phyloP scores from a whole-genome alignment of 495 filamentous ascomycete species.

The Hypoxylon crocopeplum region DNA sequence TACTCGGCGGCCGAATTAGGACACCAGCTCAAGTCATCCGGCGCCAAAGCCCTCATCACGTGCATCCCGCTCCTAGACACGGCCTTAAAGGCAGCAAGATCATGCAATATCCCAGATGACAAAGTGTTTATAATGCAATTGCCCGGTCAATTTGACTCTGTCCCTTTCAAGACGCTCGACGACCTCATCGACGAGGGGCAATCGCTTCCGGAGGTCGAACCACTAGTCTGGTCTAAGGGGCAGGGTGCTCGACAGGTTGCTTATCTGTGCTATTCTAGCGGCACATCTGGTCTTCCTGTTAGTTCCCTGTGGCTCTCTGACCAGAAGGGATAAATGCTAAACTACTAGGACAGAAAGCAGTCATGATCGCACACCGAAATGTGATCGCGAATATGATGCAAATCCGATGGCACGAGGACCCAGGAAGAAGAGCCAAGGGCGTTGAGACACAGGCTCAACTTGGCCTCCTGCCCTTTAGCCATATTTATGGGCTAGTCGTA shows the following conservation, averaged over 20 bases:
- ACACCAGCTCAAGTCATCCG: conserved; percentile 79
- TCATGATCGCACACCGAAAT: conserved; percentile 90
- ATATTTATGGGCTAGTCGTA: conserved; percentile 86
- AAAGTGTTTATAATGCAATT: conserved; percentile 78
- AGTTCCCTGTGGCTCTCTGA: conserved; percentile 25
- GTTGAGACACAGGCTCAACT: conserved; percentile 66
- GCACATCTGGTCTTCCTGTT: conserved; percentile 86
- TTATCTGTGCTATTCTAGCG: conserved; percentile 89
- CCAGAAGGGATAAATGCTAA: conserved; percentile 1
- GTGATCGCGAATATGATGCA: conserved; percentile 86
- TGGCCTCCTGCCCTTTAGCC: conserved; percentile 81
- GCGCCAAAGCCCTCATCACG: conserved; percentile 79
- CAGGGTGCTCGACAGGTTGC: conserved; percentile 79
- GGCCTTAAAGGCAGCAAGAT: conserved; percentile 71
- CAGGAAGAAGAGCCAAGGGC: conserved; percentile 44
- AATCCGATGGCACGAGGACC: conserved; percentile 61
- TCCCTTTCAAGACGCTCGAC: conserved; percentile 72
- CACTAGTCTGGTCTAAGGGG: conserved; percentile 72
- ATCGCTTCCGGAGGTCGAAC: conserved; percentile 66
- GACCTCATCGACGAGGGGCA: conserved; percentile 72
- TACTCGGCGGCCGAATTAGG: conserved; percentile 78
- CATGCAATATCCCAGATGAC: conserved; percentile 70
- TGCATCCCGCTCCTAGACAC: conserved; percentile 75
- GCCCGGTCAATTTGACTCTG: conserved; percentile 60
- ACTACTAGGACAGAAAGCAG: conserved; percentile 72